Base-by-base conservation (phyloP, 371 early-diverging fungal species). In the Circinella minor region DNA sequence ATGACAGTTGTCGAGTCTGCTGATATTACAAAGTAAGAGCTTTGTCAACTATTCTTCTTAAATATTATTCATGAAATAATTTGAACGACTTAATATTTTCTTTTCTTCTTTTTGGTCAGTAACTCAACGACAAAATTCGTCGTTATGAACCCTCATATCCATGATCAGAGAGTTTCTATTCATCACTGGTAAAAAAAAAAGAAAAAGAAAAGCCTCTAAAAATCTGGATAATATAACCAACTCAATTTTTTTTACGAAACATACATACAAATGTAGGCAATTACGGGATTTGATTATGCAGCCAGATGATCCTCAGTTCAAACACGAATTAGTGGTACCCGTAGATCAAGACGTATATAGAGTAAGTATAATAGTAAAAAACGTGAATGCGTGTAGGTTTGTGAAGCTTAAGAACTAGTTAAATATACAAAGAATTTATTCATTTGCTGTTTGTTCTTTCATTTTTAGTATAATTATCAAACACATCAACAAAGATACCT, bases 241-340 rank as follows among this genome's bases (percentile, higher is more conserved):
- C 27, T 27, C 27, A 2, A 27, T 27, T 27, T 1, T 27, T 27
- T 27, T 27, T 27, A 27, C 27, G 27, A 2, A 27, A 27, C 27
- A 27, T 27, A 37, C 37, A 55, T 39, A 20, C 55, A 38, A 62
- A n/a, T 68, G 20, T 68, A 94, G 96, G 97, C 99, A 98, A 80
- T 85, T 98, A 47, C 85, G 97, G 60, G 97, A 98, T 80, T 88
- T 98, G 65, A 77, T 96, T 14, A 71, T 90, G 4, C 90, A 94
- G 62, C 92, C 92, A 39, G 78, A 78, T 49, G 74, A 77, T 37
- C 65, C 66, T 7, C 49, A 63, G 20, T 69, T 67, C 36, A 68
- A 66, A 34, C 61, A 80, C 57, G 74, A 80, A 70, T 36, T 82
- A 15, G 74, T 82, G 60, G 71, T 80, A 4, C 82, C 82, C 11